A percentile compares a stretch with the other conserved stretches of the same genome.
phyloP scores from a whole-genome alignment of 2,329 filamentous ascomycete species.

The Graphiopsis chlorocephala region DNA sequence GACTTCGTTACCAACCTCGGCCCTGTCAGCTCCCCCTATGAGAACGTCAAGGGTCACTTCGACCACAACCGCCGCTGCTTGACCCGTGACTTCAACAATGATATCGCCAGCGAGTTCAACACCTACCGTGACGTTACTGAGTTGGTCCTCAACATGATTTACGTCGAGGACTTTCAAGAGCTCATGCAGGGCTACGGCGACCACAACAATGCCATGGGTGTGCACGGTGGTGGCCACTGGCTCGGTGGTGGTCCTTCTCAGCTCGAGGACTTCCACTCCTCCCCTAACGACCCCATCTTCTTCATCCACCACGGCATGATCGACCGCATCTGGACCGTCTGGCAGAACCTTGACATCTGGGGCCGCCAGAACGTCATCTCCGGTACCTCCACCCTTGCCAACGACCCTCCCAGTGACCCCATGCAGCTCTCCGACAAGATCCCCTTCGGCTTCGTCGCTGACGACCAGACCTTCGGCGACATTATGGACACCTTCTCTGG shows the following conservation, averaged over 20 bases:
- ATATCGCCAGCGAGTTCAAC: conserved; percentile 16
- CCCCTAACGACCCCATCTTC: conserved; percentile 46
- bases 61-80: conserved; percentile 20
- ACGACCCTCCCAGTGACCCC: conserved; percentile 42
- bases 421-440: conserved; percentile 43
- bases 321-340: conserved; percentile 46
- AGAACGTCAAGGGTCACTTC: conserved; percentile 21
- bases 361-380: conserved; percentile 37
- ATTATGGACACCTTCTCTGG: conserved; percentile 18
- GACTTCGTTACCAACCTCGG: conserved; percentile 34
- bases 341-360: conserved; percentile 44
- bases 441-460: conserved; percentile 17
- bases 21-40: conserved; percentile 18
- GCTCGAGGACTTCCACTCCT: conserved; percentile 27
- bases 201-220: conserved; percentile 17
- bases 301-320: conserved; percentile 48
- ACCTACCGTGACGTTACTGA: conserved; percentile 22
- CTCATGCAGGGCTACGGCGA: conserved; percentile 29
- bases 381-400: conserved; percentile 46
- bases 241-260: conserved; percentile 38
- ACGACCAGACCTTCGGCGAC: conserved; percentile 15
- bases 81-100: conserved; percentile 35
- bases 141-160: conserved; percentile 21
- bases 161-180: conserved; percentile 19
- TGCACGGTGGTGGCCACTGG: conserved; percentile 50